Evolutionary conservation across 1,284 basidiomycete species (phyloP).

Genomic region (Sphaerobolus stellatus): DNA sequence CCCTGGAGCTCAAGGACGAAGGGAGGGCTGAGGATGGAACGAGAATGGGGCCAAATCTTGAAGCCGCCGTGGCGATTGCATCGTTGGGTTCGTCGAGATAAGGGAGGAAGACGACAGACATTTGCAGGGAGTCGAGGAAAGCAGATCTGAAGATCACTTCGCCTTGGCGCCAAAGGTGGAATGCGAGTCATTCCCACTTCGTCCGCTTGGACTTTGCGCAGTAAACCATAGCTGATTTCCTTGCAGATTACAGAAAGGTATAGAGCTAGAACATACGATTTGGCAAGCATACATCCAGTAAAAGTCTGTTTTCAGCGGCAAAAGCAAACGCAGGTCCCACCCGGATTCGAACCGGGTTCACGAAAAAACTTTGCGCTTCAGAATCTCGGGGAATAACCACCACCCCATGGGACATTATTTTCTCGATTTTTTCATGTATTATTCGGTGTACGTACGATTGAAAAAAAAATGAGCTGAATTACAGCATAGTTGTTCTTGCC

Average conservation of each 20-base stretch:
- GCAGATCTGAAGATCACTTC: neutral
- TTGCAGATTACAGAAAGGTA: too few species aligned
- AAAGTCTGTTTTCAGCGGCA: neutral
- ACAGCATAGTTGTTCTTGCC: too few species aligned
- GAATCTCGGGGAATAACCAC: slow-evolving; percentile 14
- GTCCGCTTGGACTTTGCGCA: too few species aligned
- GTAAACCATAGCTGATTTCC: too few species aligned
- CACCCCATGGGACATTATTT: slow-evolving; percentile 4
- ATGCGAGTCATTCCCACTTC: too few species aligned
- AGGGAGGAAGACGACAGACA: slow-evolving; percentile 58
- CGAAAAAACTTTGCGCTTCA: slow-evolving; percentile 15
- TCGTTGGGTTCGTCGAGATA: slow-evolving; percentile 50
- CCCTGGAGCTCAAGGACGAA: slow-evolving; percentile 31
- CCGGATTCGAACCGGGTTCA: slow-evolving; percentile 15
- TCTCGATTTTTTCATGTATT: neutral
- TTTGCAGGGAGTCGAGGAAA: slow-evolving; percentile 21
- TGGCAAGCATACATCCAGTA: too few species aligned
- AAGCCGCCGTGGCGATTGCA: slow-evolving; percentile 58
- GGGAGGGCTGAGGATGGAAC: slow-evolving; percentile 33
- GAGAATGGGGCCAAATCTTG: slow-evolving; percentile 76
- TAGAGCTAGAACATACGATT: too few species aligned
- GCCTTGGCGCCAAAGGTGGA: neutral
- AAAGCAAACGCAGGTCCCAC: slow-evolving; percentile 9
- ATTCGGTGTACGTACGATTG: too few species aligned
- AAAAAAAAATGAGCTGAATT: too few species aligned